A percentile compares a stretch with the other conserved stretches of the same genome.
These are phyloP conservation scores for Heterobasidion annosum DNA, from an alignment of 1,284 basidiomycete species.

Conservation along the genomic window DNA sequence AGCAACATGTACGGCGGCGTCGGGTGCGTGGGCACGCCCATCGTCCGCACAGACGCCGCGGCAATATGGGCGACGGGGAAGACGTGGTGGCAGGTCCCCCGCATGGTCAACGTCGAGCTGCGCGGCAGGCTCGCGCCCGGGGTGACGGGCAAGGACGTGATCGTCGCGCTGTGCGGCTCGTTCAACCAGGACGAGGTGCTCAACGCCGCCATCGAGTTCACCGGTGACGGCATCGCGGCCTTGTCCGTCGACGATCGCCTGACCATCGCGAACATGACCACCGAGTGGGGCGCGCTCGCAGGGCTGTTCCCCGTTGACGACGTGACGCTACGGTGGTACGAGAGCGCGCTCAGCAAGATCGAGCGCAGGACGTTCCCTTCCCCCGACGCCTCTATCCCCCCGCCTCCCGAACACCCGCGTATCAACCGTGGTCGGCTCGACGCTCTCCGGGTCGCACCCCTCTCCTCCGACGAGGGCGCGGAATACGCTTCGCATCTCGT, in stretches of 20 bases:
- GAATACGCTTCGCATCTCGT: slow-evolving; percentile 85
- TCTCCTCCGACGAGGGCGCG: slow-evolving; percentile 74
- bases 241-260: slow-evolving; percentile 88
- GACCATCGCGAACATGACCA: slow-evolving; percentile 98
- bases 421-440: slow-evolving; percentile 75
- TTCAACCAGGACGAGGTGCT: slow-evolving; percentile 98
- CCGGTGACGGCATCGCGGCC: slow-evolving; percentile 81
- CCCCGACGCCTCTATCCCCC: slow-evolving; percentile 42
- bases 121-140: slow-evolving; percentile 77
- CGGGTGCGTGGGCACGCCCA: slow-evolving; percentile 94
- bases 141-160: slow-evolving; percentile 97
- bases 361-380: slow-evolving; percentile 75
- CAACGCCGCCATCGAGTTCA: slow-evolving; percentile 98
- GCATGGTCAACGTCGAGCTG: slow-evolving; percentile 93
- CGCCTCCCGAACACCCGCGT: slow-evolving; percentile 79
- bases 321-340: slow-evolving; percentile 84
- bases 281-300: slow-evolving; percentile 96
- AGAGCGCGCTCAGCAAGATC: slow-evolving; percentile 65
- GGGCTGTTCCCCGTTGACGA: slow-evolving; percentile 94
- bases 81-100: slow-evolving; percentile 99
- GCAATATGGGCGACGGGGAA: slow-evolving; percentile 98
- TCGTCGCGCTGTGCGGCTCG: slow-evolving; percentile 92
- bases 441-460: slow-evolving; percentile 43
- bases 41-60: slow-evolving; percentile 88
- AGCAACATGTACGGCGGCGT: slow-evolving; percentile 99